Base-by-base conservation (phyloP, 2,329 filamentous ascomycete genomes). In the Ascochyta pisi region DNA sequence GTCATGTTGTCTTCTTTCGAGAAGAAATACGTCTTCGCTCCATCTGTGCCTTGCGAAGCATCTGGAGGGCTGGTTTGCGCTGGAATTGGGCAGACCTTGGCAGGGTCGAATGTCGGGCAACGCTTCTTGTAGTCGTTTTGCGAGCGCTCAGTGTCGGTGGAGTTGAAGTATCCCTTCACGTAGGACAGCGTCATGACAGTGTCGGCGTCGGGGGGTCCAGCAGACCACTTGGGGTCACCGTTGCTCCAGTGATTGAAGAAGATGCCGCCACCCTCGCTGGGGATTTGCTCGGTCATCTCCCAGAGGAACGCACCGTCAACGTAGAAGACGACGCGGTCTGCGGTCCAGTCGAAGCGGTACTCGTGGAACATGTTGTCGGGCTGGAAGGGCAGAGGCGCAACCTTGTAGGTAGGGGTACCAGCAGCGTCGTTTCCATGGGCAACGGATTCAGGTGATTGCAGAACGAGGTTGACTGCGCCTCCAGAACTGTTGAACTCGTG, bases 151-250 rank as follows among this genome's bases (percentile, higher is more conserved):
- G 62, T 58, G 27, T 73, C 63, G 22, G 87, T 87, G 15, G 87
- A 87, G 78, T 93, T 93, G 78, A 92, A 94, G 74, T 93, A 94
- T 0, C 87, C 87, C 72, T 90, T 91, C 54, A 92, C 82, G 67
- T 92, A 92, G 34, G 81, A 83, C 23, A 93, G 81, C 6, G 82
- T 84, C 64, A 91, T 79, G 16, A 82, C 76, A 0, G 89, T 85
- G 65, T 92, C 87, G 31, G 78, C 60, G 0, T 64, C 62, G 0
- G 90, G 90, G 3, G 90, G 90, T 0, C 90, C 90, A 12, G 81
- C 86, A 37, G 87, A 89, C 90, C 90, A 94, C 1, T 78, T 68
- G 6, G 80, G 70, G 68, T 92, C 88, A 31, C 90, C 90, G 63
- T 92, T 93, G 71, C 88, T 91, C 90, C 90, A 84, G 72, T 93